Percentiles rank a stretch among this genome's conserved stretches.
These are phyloP conservation scores for Thelonectria rubi DNA, from an alignment of 2,329 filamentous ascomycete species.

Conservation along the genomic window DNA sequence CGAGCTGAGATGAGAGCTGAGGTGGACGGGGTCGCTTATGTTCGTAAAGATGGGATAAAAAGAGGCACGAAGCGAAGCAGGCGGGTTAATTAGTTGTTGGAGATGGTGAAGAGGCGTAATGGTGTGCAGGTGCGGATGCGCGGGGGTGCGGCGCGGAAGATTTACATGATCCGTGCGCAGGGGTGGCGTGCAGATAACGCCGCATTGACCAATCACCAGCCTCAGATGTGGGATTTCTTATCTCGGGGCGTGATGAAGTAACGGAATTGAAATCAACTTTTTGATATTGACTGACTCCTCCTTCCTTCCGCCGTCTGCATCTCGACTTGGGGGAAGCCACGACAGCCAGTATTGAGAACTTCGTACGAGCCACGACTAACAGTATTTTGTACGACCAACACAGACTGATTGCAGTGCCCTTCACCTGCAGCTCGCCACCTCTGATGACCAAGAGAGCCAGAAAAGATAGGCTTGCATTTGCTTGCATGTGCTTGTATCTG, in stretches of 20 bases:
- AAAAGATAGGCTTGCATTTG: too few relatives aligned
- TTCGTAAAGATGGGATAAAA: neutral
- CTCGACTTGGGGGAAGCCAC: too few relatives aligned
- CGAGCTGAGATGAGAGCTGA: neutral
- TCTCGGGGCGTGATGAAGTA: conserved; percentile 26
- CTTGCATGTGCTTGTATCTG: too few relatives aligned
- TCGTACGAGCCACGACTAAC: too few relatives aligned
- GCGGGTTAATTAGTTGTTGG: neutral
- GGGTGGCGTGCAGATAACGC: conserved; percentile 20
- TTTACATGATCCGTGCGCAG: conserved; percentile 7
- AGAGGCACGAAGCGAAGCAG: neutral
- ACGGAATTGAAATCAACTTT: conserved; percentile 19
- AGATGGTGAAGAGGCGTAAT: neutral
- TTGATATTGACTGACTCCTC: neutral
- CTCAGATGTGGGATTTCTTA: conserved; percentile 19
- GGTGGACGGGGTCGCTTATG: neutral
- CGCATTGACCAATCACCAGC: conserved; percentile 24
- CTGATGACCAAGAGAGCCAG: too few relatives aligned
- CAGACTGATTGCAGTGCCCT: neutral
- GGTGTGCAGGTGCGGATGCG: too few relatives aligned
- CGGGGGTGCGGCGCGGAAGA: conserved; percentile 14
- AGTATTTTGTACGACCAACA: too few relatives aligned
- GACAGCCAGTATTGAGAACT: too few relatives aligned
- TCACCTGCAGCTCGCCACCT: neutral
- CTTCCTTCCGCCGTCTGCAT: too few relatives aligned